These are phyloP conservation scores for Diaporthe sp. DNA, from an alignment of 2,329 filamentous ascomycete genomes.

Conservation along the genomic window DNA sequence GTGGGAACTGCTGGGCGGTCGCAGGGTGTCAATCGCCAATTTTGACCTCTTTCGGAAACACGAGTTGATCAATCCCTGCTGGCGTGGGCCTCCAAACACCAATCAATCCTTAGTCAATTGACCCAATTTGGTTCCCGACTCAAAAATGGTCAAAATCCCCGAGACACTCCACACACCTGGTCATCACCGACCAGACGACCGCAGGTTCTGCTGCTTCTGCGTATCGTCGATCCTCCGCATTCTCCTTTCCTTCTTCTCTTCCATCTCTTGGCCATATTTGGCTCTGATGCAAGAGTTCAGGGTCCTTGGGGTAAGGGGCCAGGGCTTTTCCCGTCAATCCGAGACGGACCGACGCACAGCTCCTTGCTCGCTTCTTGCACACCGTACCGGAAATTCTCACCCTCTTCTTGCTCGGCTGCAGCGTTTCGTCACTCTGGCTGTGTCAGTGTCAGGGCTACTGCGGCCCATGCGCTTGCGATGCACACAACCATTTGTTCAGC, in stretches of 20 bases:
- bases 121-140: neutral
- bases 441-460: conserved; percentile 18
- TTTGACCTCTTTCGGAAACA: conserved; percentile 20
- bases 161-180: conserved; percentile 34
- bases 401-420: conserved; percentile 25
- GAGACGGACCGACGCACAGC: conserved; percentile 29
- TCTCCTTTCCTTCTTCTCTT: conserved; percentile 21
- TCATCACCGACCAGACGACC: conserved; percentile 23
- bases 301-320: conserved; percentile 11
- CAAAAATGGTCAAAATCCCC: conserved; percentile 32
- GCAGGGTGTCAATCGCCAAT: conserved; percentile 29
- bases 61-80: conserved; percentile 1
- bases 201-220: conserved; percentile 22
- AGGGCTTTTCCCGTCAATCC: conserved; percentile 30
- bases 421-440: conserved; percentile 15
- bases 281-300: conserved; percentile 26
- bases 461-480: conserved; percentile 12
- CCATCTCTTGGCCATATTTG: conserved; percentile 21
- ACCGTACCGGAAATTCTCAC: conserved; percentile 20
- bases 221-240: conserved; percentile 33
- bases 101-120: conserved; percentile 2
- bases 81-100: neutral
- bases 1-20: neutral
- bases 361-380: conserved; percentile 13
- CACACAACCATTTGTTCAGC: conserved; percentile 1